phyloP scores from a whole-genome alignment of 176 grass and related monocot genomes.

The Stipa capillata region DNA sequence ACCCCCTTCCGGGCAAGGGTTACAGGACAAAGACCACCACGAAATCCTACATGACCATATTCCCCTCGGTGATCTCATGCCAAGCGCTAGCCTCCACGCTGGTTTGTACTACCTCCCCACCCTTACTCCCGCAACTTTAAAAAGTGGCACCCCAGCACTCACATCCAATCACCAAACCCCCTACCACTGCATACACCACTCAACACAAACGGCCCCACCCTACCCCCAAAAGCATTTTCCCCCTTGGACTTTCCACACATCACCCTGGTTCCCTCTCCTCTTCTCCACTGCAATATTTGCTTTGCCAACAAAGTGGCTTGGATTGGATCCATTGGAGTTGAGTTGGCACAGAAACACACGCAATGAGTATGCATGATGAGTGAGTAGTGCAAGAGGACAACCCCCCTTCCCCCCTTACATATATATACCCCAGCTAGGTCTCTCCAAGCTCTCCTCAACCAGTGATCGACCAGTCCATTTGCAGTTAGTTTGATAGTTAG shows the following conservation, averaged over 20 bases:
- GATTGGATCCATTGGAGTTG: conserved; percentile 48
- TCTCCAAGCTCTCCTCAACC: not conserved
- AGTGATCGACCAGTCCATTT: not conserved
- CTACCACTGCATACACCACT: conserved; percentile 11
- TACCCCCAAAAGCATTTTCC: conserved; percentile 32
- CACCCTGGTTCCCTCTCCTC: conserved; percentile 59
- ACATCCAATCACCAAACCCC: conserved; percentile 61
- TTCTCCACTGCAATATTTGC: conserved; percentile 26
- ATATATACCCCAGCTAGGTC: conserved; percentile 42
- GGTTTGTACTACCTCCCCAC: conserved; percentile 63
- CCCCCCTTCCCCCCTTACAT: not conserved
- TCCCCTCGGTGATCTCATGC: conserved; percentile 43
- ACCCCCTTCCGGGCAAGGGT: conserved; percentile 32
- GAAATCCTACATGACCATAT: conserved; percentile 74
- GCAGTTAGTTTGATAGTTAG: not conserved
- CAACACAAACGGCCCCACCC: too few relatives aligned
- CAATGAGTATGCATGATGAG: conserved; percentile 27
- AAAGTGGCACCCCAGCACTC: conserved; percentile 53
- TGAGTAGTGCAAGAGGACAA: conserved; percentile 50
- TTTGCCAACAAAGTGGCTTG: conserved; percentile 22
- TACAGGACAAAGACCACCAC: conserved; percentile 57
- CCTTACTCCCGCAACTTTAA: conserved; percentile 54
- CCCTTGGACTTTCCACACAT: conserved; percentile 60
- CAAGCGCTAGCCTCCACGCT: conserved; percentile 60
- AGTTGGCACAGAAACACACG: conserved; percentile 85